These are phyloP conservation scores for Ceratobasidium sp. DNA, from an alignment of 1,284 basidiomycete genomes.

Conservation along the genomic window DNA sequence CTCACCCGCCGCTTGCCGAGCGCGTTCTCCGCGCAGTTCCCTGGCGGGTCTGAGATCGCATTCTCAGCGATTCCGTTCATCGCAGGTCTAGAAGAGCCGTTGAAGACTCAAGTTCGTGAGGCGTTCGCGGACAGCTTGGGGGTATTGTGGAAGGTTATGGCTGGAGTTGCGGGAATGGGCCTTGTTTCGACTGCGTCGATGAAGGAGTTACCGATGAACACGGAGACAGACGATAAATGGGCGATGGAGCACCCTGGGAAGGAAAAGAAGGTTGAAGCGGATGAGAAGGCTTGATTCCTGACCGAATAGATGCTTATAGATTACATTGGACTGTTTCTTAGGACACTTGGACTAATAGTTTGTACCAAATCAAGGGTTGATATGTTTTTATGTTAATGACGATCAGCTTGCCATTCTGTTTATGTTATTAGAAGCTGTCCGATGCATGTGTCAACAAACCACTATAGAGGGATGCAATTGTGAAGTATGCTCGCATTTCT, in stretches of 20 bases:
- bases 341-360: no score
- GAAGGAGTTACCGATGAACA: constrained; percentile 53
- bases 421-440: no score
- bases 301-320: not conserved
- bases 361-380: no score
- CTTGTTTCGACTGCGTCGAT: constrained; percentile 52
- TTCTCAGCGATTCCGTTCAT: constrained; percentile 57
- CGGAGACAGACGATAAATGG: constrained; percentile 53
- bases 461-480: no score
- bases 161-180: constrained; percentile 51
- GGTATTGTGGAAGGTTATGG: constrained; percentile 51
- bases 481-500: no score
- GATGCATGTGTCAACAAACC: no score
- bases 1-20: constrained; percentile 52
- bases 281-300: constrained; percentile 25
- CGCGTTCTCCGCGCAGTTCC: constrained; percentile 53
- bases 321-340: no score
- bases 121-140: constrained; percentile 54
- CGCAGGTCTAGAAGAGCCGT: constrained; percentile 51
- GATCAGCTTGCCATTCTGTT: constrained; percentile 37
- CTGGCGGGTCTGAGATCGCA: constrained; percentile 53
- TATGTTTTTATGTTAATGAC: no score
- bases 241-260: constrained; percentile 49
- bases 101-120: constrained; percentile 47
- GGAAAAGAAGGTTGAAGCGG: constrained; percentile 17